A percentile compares a stretch with the other conserved stretches of the same genome.
These are phyloP conservation scores for carrot (Daucus carota) DNA, from an alignment of 129 eudicot genomes.

Conservation along the genomic window DNA sequence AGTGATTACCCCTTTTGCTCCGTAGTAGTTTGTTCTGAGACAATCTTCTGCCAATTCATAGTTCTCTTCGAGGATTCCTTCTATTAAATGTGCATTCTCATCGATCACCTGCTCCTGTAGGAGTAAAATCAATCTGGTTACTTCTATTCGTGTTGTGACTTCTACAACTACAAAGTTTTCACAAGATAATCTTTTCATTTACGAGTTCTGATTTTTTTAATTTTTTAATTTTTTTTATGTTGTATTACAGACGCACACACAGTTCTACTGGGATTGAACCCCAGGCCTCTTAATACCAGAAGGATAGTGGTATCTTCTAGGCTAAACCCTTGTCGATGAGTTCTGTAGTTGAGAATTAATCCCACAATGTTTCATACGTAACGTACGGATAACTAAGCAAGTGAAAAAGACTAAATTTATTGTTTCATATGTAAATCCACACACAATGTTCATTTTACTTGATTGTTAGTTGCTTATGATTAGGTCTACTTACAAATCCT, in stretches of 20 bases:
- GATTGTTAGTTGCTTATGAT: not conserved
- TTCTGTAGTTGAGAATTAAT: not conserved
- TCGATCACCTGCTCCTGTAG: not conserved
- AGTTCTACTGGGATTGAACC: not conserved
- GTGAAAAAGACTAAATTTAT: no score
- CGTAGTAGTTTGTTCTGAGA: constrained; percentile 38
- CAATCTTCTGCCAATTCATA: constrained; percentile 33
- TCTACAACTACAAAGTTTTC: not conserved
- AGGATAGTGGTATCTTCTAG: constrained; percentile 8
- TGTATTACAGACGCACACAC: not conserved
- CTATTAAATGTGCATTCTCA: not conserved
- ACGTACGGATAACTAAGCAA: no score
- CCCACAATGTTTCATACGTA: not conserved
- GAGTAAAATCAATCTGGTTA: not conserved
- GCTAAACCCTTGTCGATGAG: not conserved
- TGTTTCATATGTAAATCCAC: no score
- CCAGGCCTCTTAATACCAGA: not conserved
- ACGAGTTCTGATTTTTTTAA: no score
- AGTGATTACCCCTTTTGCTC: constrained; percentile 29
- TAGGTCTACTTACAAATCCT: constrained; percentile 18
- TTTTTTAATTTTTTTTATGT: no score
- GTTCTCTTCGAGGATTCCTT: not conserved
- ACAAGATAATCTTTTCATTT: no score
- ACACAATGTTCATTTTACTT: not conserved
- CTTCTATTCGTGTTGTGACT: not conserved